Conservation (phyloP, 768 basidiomycete species). For the Podaxis sp. region DNA sequence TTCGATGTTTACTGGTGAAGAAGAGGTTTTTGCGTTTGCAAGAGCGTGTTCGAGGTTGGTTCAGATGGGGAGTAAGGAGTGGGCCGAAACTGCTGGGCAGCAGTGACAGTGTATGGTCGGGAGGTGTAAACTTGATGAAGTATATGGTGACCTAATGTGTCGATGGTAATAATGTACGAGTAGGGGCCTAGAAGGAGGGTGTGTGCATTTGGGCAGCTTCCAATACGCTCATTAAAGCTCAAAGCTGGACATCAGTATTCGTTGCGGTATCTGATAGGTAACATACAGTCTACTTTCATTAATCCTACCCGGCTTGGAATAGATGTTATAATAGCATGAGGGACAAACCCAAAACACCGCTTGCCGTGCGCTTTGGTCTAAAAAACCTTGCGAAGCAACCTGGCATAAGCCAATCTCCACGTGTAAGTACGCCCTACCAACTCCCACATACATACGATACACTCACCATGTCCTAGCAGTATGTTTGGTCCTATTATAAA, state of each 20-base stretch:
- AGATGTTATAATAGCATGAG: not conserved
- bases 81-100: constrained; percentile 56
- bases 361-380: too few species aligned
- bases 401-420: too few species aligned
- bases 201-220: not conserved
- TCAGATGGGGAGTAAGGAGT: constrained; percentile 89
- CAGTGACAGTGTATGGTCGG: not conserved
- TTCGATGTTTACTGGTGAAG: constrained; percentile 94
- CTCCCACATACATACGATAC: too few species aligned
- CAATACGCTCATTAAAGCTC: not conserved
- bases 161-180: not conserved
- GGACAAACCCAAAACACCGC: not conserved
- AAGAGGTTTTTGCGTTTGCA: constrained; percentile 96
- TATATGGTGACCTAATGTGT: not conserved
- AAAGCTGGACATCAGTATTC: not conserved
- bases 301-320: not conserved
- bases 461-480: too few species aligned
- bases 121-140: not conserved
- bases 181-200: not conserved
- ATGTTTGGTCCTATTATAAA: too few species aligned
- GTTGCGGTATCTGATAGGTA: not conserved
- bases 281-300: not conserved
- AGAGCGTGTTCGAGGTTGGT: constrained; percentile 86
- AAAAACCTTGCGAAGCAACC: too few species aligned
- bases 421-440: too few species aligned